Conservation (phyloP, 2,329 filamentous ascomycete species). For the Pyricularia pennisetigena region DNA sequence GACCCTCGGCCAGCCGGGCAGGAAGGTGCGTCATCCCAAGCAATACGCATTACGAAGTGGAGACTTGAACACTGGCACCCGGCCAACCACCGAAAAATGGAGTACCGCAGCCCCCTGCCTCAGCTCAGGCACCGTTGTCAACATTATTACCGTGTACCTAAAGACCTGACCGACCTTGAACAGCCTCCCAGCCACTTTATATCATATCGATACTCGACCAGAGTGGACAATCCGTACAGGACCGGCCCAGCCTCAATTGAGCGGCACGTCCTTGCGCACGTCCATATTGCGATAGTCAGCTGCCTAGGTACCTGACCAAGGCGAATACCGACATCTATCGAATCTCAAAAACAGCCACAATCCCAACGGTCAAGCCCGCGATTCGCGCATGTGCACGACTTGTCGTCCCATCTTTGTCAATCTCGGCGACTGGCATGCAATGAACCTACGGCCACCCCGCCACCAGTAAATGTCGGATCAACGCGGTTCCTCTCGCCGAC, state of each 20-base stretch:
- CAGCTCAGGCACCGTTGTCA: background rate
- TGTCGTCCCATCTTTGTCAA: slow-evolving; percentile 6
- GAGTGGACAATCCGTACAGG: background rate
- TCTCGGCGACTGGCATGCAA: slow-evolving; percentile 17
- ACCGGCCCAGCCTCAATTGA: background rate
- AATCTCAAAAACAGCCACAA: background rate
- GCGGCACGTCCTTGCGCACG: background rate
- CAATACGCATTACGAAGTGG: background rate
- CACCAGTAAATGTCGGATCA: slow-evolving; percentile 51
- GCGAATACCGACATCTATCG: background rate
- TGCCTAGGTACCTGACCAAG: background rate
- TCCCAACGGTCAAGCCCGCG: background rate
- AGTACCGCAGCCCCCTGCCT: background rate
- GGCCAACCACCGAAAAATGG: background rate
- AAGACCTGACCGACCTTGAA: background rate
- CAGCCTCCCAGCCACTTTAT: background rate
- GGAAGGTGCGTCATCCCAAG: background rate
- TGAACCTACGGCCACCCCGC: slow-evolving; percentile 16
- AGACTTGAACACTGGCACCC: background rate
- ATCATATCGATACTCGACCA: background rate
- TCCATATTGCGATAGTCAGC: background rate
- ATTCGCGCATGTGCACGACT: background rate
- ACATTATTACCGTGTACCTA: background rate
- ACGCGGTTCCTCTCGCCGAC: slow-evolving; percentile 45
- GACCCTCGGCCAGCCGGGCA: background rate